phyloP scores from a whole-genome alignment of 768 basidiomycete species.

The Suillus alpinus region DNA sequence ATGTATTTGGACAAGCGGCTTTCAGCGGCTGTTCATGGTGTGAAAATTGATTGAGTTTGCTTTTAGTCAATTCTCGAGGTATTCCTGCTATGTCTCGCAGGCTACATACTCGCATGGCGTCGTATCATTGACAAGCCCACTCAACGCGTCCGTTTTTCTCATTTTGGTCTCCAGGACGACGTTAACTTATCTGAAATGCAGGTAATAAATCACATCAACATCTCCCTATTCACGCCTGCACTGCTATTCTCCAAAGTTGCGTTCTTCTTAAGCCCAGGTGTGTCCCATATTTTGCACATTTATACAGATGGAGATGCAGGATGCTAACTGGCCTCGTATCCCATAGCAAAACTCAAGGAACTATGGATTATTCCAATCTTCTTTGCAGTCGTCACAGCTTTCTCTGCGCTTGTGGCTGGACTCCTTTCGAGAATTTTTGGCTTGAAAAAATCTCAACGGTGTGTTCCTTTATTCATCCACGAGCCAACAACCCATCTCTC shows the following conservation, averaged over 20 bases:
- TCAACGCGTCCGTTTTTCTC: constrained; percentile 63
- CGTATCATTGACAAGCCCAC: constrained; percentile 88
- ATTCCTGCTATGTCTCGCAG: constrained; percentile 79
- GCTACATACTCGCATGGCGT: constrained; percentile 72
- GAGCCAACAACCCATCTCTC: background rate
- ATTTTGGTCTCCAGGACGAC: background rate
- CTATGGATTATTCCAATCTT: constrained; percentile 86
- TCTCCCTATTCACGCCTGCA: constrained; percentile 86
- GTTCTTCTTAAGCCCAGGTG: constrained; percentile 83
- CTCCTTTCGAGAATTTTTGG: constrained; percentile 59
- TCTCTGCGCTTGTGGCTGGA: constrained; percentile 71
- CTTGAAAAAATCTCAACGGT: constrained; percentile 77
- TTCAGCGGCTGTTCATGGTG: background rate
- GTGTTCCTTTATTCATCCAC: constrained; percentile 15
- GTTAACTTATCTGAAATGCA: background rate
- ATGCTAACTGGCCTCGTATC: background rate
- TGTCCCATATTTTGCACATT: background rate
- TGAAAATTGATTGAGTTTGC: background rate
- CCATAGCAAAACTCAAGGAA: constrained; percentile 67
- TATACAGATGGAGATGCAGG: too few species aligned
- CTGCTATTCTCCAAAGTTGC: constrained; percentile 94
- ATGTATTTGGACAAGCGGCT: background rate
- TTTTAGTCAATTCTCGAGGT: constrained; percentile 84
- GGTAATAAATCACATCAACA: constrained; percentile 80
- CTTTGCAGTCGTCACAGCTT: constrained; percentile 71